Evolutionary conservation across 1,284 basidiomycete genomes (phyloP).

Genomic region (Pyrrhoderma noxium): DNA sequence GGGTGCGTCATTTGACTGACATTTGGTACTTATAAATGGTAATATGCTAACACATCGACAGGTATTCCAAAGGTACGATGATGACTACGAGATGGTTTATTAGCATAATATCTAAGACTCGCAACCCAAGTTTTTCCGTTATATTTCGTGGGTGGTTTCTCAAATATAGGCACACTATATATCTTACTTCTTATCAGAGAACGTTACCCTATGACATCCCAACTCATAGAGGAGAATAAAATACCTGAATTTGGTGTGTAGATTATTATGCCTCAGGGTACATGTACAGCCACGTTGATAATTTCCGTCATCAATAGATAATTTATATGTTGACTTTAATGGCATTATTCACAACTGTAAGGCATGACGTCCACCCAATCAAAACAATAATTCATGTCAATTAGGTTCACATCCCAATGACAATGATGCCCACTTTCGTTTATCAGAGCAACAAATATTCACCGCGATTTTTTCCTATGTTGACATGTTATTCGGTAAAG

Average conservation of each 20-base stretch:
- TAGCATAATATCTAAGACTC: conserved; percentile 1
- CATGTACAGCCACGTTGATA: background rate
- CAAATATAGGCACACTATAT: background rate
- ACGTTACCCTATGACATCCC: conserved; percentile 96
- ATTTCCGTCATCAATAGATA: conserved; percentile 45
- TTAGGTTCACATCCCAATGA: conserved; percentile 89
- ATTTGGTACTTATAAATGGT: background rate
- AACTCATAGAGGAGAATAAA: conserved; percentile 94
- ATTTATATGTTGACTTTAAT: conserved; percentile 94
- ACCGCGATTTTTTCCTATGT: conserved; percentile 96
- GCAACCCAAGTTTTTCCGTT: conserved; percentile 64
- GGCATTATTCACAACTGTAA: conserved; percentile 97
- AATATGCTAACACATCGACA: background rate
- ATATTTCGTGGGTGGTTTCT: conserved; percentile 59
- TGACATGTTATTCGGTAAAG: conserved; percentile 94
- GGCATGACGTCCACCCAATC: conserved; percentile 23
- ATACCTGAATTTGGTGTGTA: conserved; percentile 85
- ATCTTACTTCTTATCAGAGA: conserved; percentile 49
- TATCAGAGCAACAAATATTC: conserved; percentile 96
- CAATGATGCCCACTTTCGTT: conserved; percentile 89
- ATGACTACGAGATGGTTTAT: background rate
- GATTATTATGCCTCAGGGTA: background rate
- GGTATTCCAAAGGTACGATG: conserved; percentile 25
- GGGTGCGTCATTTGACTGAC: background rate
- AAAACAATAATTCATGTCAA: background rate